Conservation (phyloP, 371 early-diverging fungal genomes). For the Coemansia sp. region DNA sequence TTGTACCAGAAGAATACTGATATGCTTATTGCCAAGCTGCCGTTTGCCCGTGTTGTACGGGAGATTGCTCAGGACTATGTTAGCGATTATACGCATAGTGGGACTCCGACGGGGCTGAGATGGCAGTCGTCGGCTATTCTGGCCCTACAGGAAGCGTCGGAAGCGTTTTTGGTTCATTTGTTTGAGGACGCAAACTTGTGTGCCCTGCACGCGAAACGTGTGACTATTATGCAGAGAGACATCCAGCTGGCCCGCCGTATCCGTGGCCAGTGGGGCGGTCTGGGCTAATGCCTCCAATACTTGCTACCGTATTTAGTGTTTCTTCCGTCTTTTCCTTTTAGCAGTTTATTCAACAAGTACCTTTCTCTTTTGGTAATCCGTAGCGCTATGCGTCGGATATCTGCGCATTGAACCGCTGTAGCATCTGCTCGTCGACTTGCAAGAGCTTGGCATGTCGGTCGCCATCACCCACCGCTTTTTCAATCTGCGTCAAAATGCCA, state of each 20-base stretch:
- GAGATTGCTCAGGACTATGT: slow-evolving; percentile 59
- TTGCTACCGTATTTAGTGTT: not conserved
- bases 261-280: slow-evolving; percentile 63
- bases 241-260: slow-evolving; percentile 89
- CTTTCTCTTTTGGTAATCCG: not conserved
- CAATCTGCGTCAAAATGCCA: slow-evolving; percentile 35
- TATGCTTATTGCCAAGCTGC: slow-evolving; percentile 85
- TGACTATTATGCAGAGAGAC: slow-evolving; percentile 91
- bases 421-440: slow-evolving; percentile 23
- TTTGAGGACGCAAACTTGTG: slow-evolving; percentile 94
- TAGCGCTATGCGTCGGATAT: slow-evolving; percentile 4
- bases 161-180: slow-evolving; percentile 82
- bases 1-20: slow-evolving; percentile 98
- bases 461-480: slow-evolving; percentile 32
- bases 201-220: slow-evolving; percentile 93
- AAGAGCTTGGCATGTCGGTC: slow-evolving; percentile 35
- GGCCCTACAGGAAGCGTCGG: slow-evolving; percentile 90
- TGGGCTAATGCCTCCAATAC: slow-evolving; percentile 26
- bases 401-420: slow-evolving; percentile 30
- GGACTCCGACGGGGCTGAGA: slow-evolving; percentile 57
- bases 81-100: slow-evolving; percentile 45
- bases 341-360: not conserved
- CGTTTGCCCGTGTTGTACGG: slow-evolving; percentile 76
- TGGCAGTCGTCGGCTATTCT: slow-evolving; percentile 83
- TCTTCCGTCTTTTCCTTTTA: not conserved